These are phyloP conservation scores for Coccinonectria pachysandricola DNA, from an alignment of 2,329 filamentous ascomycete genomes.

Conservation along the genomic window DNA sequence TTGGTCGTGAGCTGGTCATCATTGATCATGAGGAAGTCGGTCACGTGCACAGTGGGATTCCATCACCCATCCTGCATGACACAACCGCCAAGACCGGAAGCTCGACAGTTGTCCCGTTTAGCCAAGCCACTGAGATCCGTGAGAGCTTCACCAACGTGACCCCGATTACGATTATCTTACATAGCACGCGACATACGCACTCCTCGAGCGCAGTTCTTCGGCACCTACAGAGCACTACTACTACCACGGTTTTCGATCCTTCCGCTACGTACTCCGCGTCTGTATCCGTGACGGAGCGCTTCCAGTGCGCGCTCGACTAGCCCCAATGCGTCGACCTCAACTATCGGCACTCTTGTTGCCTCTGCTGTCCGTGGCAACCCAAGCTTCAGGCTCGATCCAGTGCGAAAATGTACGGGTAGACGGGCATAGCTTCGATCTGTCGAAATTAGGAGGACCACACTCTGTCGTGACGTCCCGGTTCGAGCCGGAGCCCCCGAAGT, in stretches of 20 bases:
- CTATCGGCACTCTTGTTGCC: constrained; percentile 27
- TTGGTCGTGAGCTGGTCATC: constrained; percentile 4
- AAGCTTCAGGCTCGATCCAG: constrained; percentile 40
- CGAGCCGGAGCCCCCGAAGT: constrained; percentile 39
- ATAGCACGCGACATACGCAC: constrained; percentile 6
- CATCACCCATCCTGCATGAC: constrained; percentile 21
- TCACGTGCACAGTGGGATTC: constrained; percentile 21
- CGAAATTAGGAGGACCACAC: constrained; percentile 54
- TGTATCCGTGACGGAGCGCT: constrained; percentile 4
- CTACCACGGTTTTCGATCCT: constrained; percentile 3
- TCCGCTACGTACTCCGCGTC: constrained; percentile 3
- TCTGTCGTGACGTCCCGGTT: constrained; percentile 52
- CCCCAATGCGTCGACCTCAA: constrained; percentile 31
- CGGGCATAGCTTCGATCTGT: constrained; percentile 53
- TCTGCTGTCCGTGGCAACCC: constrained; percentile 26
- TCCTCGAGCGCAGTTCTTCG: constrained; percentile 1
- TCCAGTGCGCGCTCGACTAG: constrained; percentile 4
- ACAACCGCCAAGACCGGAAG: constrained; percentile 18
- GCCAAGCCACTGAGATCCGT: constrained; percentile 11
- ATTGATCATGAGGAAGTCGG: too few species aligned
- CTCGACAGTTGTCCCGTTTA: constrained; percentile 18
- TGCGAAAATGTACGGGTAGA: constrained; percentile 54
- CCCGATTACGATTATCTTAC: constrained; percentile 13
- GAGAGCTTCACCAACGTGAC: constrained; percentile 22
- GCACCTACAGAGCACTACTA: constrained; percentile 1